Evolutionary conservation across 495 filamentous ascomycete species (phyloP).

Genomic region (Friedmanniomyces endolithicus): DNA sequence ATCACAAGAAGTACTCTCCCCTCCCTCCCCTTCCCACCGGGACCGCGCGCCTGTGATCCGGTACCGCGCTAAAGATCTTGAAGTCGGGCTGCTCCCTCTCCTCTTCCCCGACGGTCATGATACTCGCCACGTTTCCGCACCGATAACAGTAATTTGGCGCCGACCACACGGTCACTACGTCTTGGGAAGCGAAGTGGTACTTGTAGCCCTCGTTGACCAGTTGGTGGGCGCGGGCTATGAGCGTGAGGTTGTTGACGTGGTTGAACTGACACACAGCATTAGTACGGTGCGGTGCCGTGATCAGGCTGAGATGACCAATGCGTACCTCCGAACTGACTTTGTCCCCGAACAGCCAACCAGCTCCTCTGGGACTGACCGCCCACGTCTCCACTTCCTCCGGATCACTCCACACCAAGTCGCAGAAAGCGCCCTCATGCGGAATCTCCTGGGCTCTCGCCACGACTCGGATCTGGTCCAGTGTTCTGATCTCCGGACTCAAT

Average conservation of each 20-base stretch:
- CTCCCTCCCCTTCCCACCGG: constrained; percentile 68
- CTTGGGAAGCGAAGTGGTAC: constrained; percentile 91
- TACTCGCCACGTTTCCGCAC: constrained; percentile 91
- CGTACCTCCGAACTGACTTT: constrained; percentile 78
- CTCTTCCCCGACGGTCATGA: constrained; percentile 84
- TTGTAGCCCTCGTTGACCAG: constrained; percentile 98
- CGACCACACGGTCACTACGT: constrained; percentile 98
- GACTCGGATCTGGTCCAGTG: constrained; percentile 92
- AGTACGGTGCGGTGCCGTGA: background rate
- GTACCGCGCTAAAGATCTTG: constrained; percentile 88
- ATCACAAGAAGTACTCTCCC: constrained; percentile 89
- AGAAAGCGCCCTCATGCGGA: constrained; percentile 95
- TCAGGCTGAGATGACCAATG: too few relatives aligned
- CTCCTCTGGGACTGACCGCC: constrained; percentile 88
- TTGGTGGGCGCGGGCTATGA: constrained; percentile 93
- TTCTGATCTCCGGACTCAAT: constrained; percentile 91
- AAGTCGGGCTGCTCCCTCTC: constrained; percentile 59
- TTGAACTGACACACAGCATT: constrained; percentile 51
- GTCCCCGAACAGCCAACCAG: constrained; percentile 94
- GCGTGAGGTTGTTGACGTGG: constrained; percentile 87
- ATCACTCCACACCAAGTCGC: constrained; percentile 96
- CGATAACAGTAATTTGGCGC: constrained; percentile 99
- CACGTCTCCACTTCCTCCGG: constrained; percentile 97
- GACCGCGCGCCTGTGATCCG: constrained; percentile 79
- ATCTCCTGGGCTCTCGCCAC: constrained; percentile 96